A percentile compares a stretch with the other conserved stretches of the same genome.
phyloP scores from a whole-genome alignment of 768 basidiomycete genomes.

The Hygrocybe coccinea region DNA sequence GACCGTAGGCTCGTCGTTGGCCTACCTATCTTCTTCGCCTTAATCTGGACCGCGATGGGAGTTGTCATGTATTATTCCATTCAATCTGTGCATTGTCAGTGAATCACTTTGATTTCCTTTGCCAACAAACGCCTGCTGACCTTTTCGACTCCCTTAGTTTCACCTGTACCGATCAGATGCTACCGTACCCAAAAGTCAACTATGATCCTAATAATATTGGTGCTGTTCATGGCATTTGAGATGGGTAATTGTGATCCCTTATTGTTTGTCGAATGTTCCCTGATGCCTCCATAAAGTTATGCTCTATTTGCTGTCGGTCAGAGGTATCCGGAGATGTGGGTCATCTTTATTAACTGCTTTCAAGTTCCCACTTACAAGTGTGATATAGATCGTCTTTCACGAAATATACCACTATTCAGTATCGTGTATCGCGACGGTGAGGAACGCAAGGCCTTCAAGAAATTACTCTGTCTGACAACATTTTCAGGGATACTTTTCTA shows the following conservation, averaged over 20 bases:
- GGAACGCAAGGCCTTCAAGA: too few relatives aligned
- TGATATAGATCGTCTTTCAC: neutral
- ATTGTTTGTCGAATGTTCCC: neutral
- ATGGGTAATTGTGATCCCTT: neutral
- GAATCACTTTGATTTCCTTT: too few relatives aligned
- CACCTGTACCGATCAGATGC: neutral
- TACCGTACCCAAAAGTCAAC: neutral
- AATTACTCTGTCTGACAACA: too few relatives aligned
- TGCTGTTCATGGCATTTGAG: neutral
- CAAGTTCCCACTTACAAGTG: neutral
- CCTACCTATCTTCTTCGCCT: slow-evolving; percentile 9
- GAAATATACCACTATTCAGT: neutral
- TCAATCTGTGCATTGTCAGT: slow-evolving; percentile 7
- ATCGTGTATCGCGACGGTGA: too few relatives aligned
- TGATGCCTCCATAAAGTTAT: neutral
- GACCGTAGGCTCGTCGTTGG: slow-evolving; percentile 4
- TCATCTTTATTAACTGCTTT: neutral
- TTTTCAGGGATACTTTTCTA: too few relatives aligned
- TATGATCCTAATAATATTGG: neutral
- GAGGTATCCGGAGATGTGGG: neutral
- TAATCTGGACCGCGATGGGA: slow-evolving; percentile 5
- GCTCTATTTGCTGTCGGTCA: neutral
- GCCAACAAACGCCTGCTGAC: neutral
- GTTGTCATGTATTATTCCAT: slow-evolving; percentile 3
- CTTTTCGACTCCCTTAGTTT: neutral